Base-by-base conservation (phyloP, 805 yeast species). In the Peterozyma toletana region DNA sequence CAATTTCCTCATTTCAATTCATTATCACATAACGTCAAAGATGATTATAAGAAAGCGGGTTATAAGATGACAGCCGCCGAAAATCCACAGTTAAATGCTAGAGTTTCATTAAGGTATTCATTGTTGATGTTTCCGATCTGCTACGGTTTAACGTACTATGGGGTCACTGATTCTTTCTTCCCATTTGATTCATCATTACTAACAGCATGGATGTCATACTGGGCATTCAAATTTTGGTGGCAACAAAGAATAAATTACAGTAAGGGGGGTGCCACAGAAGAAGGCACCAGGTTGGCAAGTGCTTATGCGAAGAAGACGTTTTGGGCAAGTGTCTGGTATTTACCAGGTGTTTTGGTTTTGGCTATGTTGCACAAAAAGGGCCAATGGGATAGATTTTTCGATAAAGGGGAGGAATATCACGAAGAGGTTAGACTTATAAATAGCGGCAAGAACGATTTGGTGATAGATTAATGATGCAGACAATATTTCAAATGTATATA, bases 1-100 rank as follows among this genome's bases (percentile, higher is more conserved):
- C 99, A 93, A 63, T 93, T 93, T 62, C 99, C 99, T 2, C 99
- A 93, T 61, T 93, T 93, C 69, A 93, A 91, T 65, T 78, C 97
- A 0, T 73, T 93, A 39, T 83, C 95, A 42, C 96, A 90, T 63
- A 83, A 83, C 52, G 81, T 93, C 47, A 83, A 89, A 40, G 82
- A 80, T 44, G 97, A 93, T 58, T 93, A 93, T 59, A 82, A 84
- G 54, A 71, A 73, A 39, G 99, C 99, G 0, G 99, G 99, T 0
- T 93, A 93, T 62, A 89, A 88, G n/a, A 93, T 93, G 99, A 76
- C 97, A 0, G 95, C 96, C 0, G 90, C 86, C 67, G 90, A 82
- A 49, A 86, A 91, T 56, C 99, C 99, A 2, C 77, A 77, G 46
- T 67, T 93, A 41, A 93, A 93, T 59, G 97, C 98, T 0, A 70